A percentile compares a stretch with the other conserved stretches of the same genome.
Evolutionary conservation across 1,284 basidiomycete species (phyloP).

Genomic region (Somion occarium): DNA sequence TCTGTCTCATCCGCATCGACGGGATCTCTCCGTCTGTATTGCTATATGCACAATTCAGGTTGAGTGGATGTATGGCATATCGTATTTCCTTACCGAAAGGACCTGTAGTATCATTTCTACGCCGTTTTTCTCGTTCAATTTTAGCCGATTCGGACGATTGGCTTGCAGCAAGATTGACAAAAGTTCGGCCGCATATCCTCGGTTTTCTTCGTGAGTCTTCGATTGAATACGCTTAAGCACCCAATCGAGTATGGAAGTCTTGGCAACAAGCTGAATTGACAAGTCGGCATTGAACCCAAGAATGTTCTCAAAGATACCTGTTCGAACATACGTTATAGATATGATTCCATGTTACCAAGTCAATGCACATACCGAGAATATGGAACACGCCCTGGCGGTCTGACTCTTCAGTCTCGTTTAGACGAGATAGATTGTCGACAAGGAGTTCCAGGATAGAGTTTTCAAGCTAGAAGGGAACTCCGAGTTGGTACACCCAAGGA

Average conservation of each 20-base stretch:
- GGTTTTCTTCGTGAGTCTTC: conserved; percentile 78
- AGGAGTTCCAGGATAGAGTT: conserved; percentile 85
- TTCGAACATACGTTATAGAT: background rate
- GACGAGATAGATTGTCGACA: conserved; percentile 81
- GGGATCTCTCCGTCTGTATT: conserved; percentile 83
- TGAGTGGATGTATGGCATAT: conserved; percentile 12
- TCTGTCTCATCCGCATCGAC: conserved; percentile 86
- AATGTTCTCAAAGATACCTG: conserved; percentile 91
- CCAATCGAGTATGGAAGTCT: conserved; percentile 79
- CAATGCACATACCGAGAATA: conserved; percentile 58
- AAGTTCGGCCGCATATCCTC: conserved; percentile 84
- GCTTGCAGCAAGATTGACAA: conserved; percentile 86
- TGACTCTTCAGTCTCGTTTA: conserved; percentile 83
- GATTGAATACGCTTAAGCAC: conserved; percentile 73
- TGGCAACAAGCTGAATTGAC: conserved; percentile 62
- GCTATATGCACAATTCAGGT: conserved; percentile 38
- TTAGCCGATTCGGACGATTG: conserved; percentile 58
- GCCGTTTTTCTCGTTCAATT: conserved; percentile 67
- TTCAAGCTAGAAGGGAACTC: conserved; percentile 49
- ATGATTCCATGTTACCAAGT: background rate
- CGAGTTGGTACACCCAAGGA: conserved; percentile 3
- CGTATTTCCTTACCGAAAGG: conserved; percentile 81
- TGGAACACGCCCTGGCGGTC: conserved; percentile 91
- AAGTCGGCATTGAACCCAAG: conserved; percentile 80
- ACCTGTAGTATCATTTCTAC: conserved; percentile 77